Percentiles rank a stretch among this genome's conserved stretches.
Conservation (phyloP, 1,284 basidiomycete species). For the Malassezia dermatis region DNA sequence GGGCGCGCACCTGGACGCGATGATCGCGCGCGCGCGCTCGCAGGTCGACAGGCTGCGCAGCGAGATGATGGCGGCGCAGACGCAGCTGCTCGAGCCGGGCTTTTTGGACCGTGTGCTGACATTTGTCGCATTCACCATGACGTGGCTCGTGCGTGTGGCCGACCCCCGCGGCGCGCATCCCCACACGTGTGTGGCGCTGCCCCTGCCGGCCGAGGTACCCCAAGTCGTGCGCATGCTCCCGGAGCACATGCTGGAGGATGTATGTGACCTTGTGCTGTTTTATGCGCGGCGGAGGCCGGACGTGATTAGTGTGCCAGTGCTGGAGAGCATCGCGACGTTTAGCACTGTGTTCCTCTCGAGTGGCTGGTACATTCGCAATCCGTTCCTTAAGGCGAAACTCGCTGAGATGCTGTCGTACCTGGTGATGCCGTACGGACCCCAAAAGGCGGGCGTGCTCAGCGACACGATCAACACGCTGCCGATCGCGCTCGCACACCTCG, state of each 20-base stretch:
- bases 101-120: slow-evolving; percentile 67
- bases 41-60: slow-evolving; percentile 45
- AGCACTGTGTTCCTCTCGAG: slow-evolving; percentile 83
- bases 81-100: slow-evolving; percentile 76
- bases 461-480: slow-evolving; percentile 72
- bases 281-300: slow-evolving; percentile 64
- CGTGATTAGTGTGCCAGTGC: slow-evolving; percentile 62
- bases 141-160: slow-evolving; percentile 86
- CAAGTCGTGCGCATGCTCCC: slow-evolving; percentile 76
- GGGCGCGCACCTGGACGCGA: slow-evolving; percentile 42
- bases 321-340: slow-evolving; percentile 80
- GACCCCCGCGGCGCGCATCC: slow-evolving; percentile 76
- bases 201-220: slow-evolving; percentile 74
- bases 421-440: slow-evolving; percentile 64
- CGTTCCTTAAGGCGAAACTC: slow-evolving; percentile 94
- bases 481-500: slow-evolving; percentile 73
- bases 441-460: slow-evolving; percentile 68
- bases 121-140: slow-evolving; percentile 80
- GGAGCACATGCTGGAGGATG: slow-evolving; percentile 88
- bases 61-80: slow-evolving; percentile 64
- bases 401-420: slow-evolving; percentile 81
- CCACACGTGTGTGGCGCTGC: slow-evolving; percentile 47
- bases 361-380: slow-evolving; percentile 95
- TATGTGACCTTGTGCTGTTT: slow-evolving; percentile 76
- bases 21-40: slow-evolving; percentile 39